Evolutionary conservation across 345 rosid species (phyloP), one percentile per base, ranked within the genome.

Genomic region (Salix suchowensis): DNA sequence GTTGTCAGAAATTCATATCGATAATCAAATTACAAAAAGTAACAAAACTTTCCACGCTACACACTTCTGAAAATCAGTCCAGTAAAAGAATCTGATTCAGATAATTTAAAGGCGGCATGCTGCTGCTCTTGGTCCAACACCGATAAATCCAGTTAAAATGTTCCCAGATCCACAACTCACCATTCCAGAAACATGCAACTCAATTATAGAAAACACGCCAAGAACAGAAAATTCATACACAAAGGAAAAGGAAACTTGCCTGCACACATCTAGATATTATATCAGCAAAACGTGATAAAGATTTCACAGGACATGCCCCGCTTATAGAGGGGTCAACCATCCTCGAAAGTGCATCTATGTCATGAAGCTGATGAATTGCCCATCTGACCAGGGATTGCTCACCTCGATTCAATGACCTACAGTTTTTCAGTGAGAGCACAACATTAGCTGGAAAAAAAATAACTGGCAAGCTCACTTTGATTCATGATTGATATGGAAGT

Each of bases 231-330:
- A 11, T 4, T 7, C 21, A 48, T 30, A 48, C 7, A 16, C 64
- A 60, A 42, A 44, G 24, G 58, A 58, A 62, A 64, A 75, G 37
- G 73, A 42, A 5, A 80, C 62, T 83, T 62, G 88, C 99, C 93
- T 96, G 99, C 28, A 93, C 82, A 50, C 97, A 91, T 79, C 94
- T 84, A 67, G 95, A 88, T 82, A 96, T 93, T 75, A 93, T 96
- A 81, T 93, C 98, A 1, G 98, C 94, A 79, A 93, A 91, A 42
- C 98, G 96, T n/a, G 99, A 96, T 77, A 96, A 77, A 3, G 99
- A 89, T 82, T 92, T 96, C 86, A 79, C 76, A 16, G 93, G 91
- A 81, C 89, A 91, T 15, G 84, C 82, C 80, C 98, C 92, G 0
- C 87, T 84, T 72, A 93, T 67, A 46, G 87, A 77, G 2, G 96